Percentiles rank a stretch among this genome's conserved stretches.
Evolutionary conservation across 2,329 filamentous ascomycete species (phyloP).

Genomic region (Pseudogymnoascus sp.): DNA sequence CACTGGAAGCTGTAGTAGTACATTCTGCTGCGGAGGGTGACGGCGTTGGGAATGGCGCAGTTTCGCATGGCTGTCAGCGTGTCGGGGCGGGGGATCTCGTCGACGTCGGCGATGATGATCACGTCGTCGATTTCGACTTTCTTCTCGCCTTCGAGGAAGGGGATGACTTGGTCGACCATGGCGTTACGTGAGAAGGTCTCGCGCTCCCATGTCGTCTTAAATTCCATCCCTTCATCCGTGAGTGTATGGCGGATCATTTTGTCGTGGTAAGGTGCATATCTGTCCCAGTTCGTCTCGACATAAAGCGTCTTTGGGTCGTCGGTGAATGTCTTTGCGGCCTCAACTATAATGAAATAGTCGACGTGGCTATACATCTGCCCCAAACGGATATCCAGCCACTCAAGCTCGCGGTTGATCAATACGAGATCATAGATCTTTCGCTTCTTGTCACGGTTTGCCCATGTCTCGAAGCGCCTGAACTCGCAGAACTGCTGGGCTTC

Average conservation of each 20-base stretch:
- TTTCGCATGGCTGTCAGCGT: constrained; percentile 28
- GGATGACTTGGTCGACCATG: constrained; percentile 45
- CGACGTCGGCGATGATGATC: constrained; percentile 37
- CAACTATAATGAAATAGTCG: constrained; percentile 58
- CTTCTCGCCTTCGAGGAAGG: constrained; percentile 27
- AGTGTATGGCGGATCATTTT: constrained; percentile 55
- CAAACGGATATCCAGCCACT: constrained; percentile 57
- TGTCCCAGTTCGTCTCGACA: constrained; percentile 42
- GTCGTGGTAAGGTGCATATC: constrained; percentile 43
- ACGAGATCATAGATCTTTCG: constrained; percentile 54
- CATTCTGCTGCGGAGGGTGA: constrained; percentile 29
- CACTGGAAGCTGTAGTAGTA: constrained; percentile 35
- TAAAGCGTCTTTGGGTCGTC: constrained; percentile 44
- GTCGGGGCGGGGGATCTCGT: constrained; percentile 35
- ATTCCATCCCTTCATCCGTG: constrained; percentile 33
- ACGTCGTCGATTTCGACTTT: constrained; percentile 31
- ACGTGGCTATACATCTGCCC: constrained; percentile 48
- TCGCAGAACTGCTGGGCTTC: constrained; percentile 25
- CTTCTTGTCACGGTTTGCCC: constrained; percentile 14
- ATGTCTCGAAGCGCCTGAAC: constrained; percentile 30
- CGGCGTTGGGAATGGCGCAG: constrained; percentile 28
- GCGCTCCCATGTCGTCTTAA: constrained; percentile 37
- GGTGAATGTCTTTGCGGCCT: constrained; percentile 50
- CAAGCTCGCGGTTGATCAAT: constrained; percentile 54
- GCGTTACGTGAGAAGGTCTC: constrained; percentile 47